Evolutionary conservation across 495 filamentous ascomycete genomes (phyloP), one percentile per base, ranked within the genome.

Genomic region (Aspergillus incahuasiensis): DNA sequence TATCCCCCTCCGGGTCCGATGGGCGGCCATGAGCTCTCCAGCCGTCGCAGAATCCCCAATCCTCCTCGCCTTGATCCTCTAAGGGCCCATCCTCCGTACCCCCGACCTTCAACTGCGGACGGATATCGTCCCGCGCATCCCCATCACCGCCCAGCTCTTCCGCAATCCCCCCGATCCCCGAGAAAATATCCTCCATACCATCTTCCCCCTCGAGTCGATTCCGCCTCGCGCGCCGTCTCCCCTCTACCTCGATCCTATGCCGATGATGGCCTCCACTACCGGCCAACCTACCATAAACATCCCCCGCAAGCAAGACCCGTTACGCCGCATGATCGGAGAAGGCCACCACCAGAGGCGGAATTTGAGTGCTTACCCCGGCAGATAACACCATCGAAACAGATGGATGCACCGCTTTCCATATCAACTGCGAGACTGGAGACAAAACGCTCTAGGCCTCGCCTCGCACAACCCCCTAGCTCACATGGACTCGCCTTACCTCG

Each of bases 331-430:
- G 62, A 57, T 15, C 59, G 60, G 20, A 59, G 46, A 59, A 49
- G 45, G 21, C 59, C 57, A 47, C 59, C 57, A 47, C 48, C 57
- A 35, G 61, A 73, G 40, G 60, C 54, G 46, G 66, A 71, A 22
- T 49, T 54, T 11, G 70, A 71, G 28, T 59, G 63, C 19, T 57
- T 54, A 9, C 60, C 57, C 39, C 62, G 63, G 41, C 70, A 68
- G 32, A 74, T 61, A 34, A 61, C 49, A 34, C 60, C 64, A 39
- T 67, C 70, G 3, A 46, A 54, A 8, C 61, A 65, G 44, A 61
- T 67, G 2, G 68, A 65, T 1, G 58, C 73, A 39, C 70, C 70
- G 3, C 75, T 73, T n/a, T 74, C 72, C n/a, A 74, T 73, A 63
- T 74, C 74, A 18, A 70, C 66, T 15, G 69, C 73, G 8, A 62